Percentiles rank a stretch among this genome's conserved stretches.
Evolutionary conservation across 768 basidiomycete species (phyloP).

Genomic region (Rhodosporidiobolus odoratus): DNA sequence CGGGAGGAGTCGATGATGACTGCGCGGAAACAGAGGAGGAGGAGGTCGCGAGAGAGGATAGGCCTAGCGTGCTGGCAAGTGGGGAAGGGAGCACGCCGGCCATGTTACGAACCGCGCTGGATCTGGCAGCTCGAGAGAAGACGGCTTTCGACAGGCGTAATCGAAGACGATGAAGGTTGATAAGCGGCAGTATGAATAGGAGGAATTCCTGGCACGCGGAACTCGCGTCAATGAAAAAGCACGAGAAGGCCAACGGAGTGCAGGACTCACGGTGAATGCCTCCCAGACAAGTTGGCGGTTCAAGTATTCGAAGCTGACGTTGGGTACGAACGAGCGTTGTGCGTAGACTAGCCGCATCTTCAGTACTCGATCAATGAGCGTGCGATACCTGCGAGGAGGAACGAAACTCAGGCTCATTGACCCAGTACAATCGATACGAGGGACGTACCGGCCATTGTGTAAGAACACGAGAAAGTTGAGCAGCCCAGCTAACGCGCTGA

Average conservation of each 20-base stretch:
- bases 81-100: slow-evolving; percentile 45
- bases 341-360: slow-evolving; percentile 68
- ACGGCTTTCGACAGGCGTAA: slow-evolving; percentile 53
- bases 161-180: slow-evolving; percentile 64
- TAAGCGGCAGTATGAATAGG: slow-evolving; percentile 79
- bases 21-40: slow-evolving; percentile 23
- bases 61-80: slow-evolving; percentile 17
- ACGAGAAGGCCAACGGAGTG: slow-evolving; percentile 57
- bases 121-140: slow-evolving; percentile 35
- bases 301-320: slow-evolving; percentile 98
- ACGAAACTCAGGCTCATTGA: background rate
- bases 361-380: slow-evolving; percentile 71
- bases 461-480: slow-evolving; percentile 77
- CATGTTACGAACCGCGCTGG: slow-evolving; percentile 9
- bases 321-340: slow-evolving; percentile 62
- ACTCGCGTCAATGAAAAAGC: background rate
- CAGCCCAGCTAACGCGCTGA: slow-evolving; percentile 45
- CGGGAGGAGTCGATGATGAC: background rate
- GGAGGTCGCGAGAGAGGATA: slow-evolving; percentile 12
- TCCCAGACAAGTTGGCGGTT: slow-evolving; percentile 99
- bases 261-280: slow-evolving; percentile 96
- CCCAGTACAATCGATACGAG: background rate
- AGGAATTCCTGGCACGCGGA: slow-evolving; percentile 71
- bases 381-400: slow-evolving; percentile 66
- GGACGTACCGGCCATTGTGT: slow-evolving; percentile 73